Conservation (phyloP, 805 yeast species). For the Metschnikowia reukaufii region DNA sequence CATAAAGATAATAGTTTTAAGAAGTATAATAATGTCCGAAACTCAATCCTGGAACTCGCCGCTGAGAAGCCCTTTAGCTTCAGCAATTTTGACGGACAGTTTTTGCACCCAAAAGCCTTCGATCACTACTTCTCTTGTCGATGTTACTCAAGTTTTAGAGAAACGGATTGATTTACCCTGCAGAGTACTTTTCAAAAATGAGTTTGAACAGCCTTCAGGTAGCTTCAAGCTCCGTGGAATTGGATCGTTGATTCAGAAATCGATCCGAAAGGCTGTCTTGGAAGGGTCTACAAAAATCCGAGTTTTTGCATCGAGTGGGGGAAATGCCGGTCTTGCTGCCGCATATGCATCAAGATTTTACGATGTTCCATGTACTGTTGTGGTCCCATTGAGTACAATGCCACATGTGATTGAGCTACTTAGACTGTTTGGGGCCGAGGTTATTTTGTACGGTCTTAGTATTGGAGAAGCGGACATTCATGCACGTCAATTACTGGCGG, state of each 20-base stretch:
- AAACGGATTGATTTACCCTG: conserved; percentile 28
- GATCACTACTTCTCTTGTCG: conserved; percentile 39
- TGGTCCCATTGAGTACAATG: conserved; percentile 54
- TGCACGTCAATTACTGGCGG: conserved; percentile 29
- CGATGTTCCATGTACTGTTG: conserved; percentile 54
- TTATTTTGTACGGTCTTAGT: conserved; percentile 44
- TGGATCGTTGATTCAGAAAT: conserved; percentile 44
- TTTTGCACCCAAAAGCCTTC: conserved; percentile 24
- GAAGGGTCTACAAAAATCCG: conserved; percentile 27
- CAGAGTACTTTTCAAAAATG: conserved; percentile 48
- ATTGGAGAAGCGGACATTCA: conserved; percentile 54
- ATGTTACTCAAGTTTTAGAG: conserved; percentile 28
- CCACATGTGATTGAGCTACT: conserved; percentile 47
- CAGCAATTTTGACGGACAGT: background rate
- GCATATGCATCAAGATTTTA: conserved; percentile 44
- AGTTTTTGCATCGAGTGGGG: conserved; percentile 55
- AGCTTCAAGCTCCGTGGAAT: conserved; percentile 59
- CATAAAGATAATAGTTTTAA: background rate
- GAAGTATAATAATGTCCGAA: background rate
- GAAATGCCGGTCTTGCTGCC: conserved; percentile 57
- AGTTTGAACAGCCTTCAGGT: conserved; percentile 56
- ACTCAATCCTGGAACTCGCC: background rate
- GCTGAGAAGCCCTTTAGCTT: background rate
- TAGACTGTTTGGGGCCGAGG: conserved; percentile 49
- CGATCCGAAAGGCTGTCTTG: conserved; percentile 28